These are phyloP conservation scores for Rostrohypoxylon terebratum DNA, from an alignment of 495 filamentous ascomycete species.

Conservation along the genomic window DNA sequence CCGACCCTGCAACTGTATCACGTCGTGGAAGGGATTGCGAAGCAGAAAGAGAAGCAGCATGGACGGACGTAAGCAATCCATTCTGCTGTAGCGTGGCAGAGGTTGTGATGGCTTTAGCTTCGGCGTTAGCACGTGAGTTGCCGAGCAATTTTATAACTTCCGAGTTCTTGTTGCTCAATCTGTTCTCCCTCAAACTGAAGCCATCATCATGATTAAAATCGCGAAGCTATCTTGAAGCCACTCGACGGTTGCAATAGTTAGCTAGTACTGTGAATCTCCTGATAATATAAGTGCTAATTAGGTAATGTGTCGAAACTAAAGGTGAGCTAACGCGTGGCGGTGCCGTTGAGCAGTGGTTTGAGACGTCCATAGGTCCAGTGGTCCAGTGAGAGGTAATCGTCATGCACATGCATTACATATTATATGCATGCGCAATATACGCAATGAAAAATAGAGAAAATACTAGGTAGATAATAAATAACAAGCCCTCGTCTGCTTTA, in stretches of 20 bases:
- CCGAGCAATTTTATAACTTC: conserved; percentile 8
- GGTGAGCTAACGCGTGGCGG: conserved; percentile 14
- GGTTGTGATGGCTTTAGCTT: conserved; percentile 10
- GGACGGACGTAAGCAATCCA: conserved; percentile 14
- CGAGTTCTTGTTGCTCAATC: background rate
- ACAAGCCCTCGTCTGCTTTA: conserved; percentile 7
- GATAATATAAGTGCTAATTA: background rate
- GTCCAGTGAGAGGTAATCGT: background rate
- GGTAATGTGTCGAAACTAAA: conserved; percentile 4
- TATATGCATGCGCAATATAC: conserved; percentile 15
- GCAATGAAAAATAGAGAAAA: too few relatives aligned
- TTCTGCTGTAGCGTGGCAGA: conserved; percentile 16
- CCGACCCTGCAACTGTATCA: conserved; percentile 19
- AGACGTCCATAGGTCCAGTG: background rate
- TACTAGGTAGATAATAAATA: too few relatives aligned
- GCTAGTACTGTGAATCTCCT: background rate
- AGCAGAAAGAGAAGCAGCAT: conserved; percentile 9
- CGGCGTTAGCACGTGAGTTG: conserved; percentile 13
- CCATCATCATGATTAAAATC: background rate
- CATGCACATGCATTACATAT: conserved; percentile 24
- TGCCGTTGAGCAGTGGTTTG: conserved; percentile 21
- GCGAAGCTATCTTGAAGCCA: background rate
- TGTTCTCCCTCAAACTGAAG: background rate
- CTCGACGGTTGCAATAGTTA: background rate
- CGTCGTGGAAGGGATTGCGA: conserved; percentile 18